Conservation (phyloP, 768 basidiomycete species). For the Ramaria sp. region DNA sequence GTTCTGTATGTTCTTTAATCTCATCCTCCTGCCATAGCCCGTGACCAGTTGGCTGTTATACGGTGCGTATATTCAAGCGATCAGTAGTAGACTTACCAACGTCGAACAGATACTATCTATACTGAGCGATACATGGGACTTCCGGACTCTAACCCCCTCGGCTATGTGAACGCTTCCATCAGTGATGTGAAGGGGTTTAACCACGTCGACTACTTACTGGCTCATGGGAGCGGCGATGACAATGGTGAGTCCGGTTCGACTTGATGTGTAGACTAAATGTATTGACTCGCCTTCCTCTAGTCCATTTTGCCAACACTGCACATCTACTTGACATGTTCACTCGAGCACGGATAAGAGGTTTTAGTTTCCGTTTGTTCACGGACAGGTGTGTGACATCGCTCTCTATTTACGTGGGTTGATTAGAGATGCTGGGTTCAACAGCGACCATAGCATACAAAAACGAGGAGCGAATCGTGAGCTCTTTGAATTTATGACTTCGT, state of each 20-base stretch:
- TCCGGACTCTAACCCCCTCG: constrained; percentile 64
- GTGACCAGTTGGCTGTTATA: constrained; percentile 83
- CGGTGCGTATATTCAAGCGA: constrained; percentile 31
- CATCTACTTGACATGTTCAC: constrained; percentile 93
- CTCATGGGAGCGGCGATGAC: constrained; percentile 92
- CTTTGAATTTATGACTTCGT: constrained; percentile 75
- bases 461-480: constrained; percentile 79
- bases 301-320: constrained; percentile 88
- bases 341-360: constrained; percentile 54
- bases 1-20: not conserved
- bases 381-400: constrained; percentile 59
- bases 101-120: constrained; percentile 73
- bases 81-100: not conserved
- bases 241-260: constrained; percentile 34
- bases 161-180: constrained; percentile 87
- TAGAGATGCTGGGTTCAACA: constrained; percentile 22
- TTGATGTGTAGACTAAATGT: not conserved
- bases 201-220: constrained; percentile 70
- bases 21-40: constrained; percentile 37
- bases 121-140: constrained; percentile 96
- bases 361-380: constrained; percentile 92
- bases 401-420: constrained; percentile 5
- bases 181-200: constrained; percentile 82
- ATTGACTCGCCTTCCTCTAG: constrained; percentile 19
- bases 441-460: constrained; percentile 68